Evolutionary conservation across 1,284 basidiomycete genomes (phyloP).

Genomic region (Veloporphyrellus conicus): DNA sequence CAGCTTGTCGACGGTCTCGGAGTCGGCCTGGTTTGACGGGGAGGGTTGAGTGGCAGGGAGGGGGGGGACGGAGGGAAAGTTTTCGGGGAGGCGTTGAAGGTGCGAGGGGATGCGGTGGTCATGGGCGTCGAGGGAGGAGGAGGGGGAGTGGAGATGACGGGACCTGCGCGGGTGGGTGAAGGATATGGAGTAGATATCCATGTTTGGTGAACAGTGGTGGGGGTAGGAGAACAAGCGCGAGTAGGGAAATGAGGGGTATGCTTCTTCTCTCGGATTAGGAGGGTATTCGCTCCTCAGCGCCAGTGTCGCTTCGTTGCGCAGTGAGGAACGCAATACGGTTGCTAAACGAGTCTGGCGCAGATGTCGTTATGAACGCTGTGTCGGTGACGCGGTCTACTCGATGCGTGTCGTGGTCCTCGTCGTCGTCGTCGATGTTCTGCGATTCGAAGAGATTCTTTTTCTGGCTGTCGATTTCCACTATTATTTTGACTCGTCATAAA

Average conservation of each 20-base stretch:
- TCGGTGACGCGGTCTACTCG: conserved; percentile 22
- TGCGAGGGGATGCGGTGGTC: conserved; percentile 47
- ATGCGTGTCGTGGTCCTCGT: conserved; percentile 25
- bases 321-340: not conserved
- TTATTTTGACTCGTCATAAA: conserved; percentile 13
- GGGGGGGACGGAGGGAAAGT: conserved; percentile 35
- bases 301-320: conserved; percentile 5
- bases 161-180: conserved; percentile 81
- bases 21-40: conserved; percentile 46
- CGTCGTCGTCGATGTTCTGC: conserved; percentile 15
- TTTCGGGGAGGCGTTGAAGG: conserved; percentile 31
- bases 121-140: conserved; percentile 62
- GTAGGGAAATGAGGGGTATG: conserved; percentile 16
- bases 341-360: not conserved
- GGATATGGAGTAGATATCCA: conserved; percentile 93
- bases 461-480: conserved; percentile 7
- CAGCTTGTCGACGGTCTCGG: conserved; percentile 78
- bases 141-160: conserved; percentile 54
- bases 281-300: conserved; percentile 27
- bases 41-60: conserved; percentile 43
- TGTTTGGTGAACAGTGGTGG: conserved; percentile 31
- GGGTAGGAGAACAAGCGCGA: conserved; percentile 1
- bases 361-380: conserved; percentile 4
- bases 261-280: conserved; percentile 22
- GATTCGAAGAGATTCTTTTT: conserved; percentile 23